These are phyloP conservation scores for Coelastrella sp. DNA, from an alignment of 139 green algal species.

Conservation along the genomic window DNA sequence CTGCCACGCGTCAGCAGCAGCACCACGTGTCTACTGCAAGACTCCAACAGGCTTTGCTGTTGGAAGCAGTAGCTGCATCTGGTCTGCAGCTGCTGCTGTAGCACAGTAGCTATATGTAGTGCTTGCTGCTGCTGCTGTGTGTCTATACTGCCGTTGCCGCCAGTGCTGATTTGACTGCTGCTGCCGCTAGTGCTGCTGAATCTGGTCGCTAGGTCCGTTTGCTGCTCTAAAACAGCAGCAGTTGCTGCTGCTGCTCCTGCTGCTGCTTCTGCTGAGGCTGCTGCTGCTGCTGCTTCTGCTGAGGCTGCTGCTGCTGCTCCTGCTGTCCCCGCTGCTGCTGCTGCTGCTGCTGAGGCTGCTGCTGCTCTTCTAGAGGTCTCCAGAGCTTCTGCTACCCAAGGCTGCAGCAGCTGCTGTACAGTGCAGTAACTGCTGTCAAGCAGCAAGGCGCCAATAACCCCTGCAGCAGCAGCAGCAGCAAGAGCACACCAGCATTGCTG, in stretches of 20 bases:
- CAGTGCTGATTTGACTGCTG: neutral
- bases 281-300: too few species aligned
- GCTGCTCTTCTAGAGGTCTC: neutral
- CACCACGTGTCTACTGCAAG: neutral
- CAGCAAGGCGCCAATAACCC: constrained; percentile 16
- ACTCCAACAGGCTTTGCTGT: neutral
- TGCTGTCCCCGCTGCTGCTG: neutral
- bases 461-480: too few species aligned
- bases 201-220: neutral
- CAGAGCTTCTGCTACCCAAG: constrained; percentile 22
- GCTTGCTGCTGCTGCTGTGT: neutral
- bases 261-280: neutral
- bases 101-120: neutral
- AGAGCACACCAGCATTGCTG: too few species aligned
- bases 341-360: neutral
- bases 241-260: neutral
- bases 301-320: neutral
- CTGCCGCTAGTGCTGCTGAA: constrained; percentile 6
- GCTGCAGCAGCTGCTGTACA: constrained; percentile 20
- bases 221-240: neutral
- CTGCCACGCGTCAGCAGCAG: neutral
- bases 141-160: too few species aligned
- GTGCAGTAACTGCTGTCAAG: constrained; percentile 26
- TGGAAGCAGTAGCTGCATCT: neutral
- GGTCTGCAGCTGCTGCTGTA: neutral